phyloP scores from a whole-genome alignment of 768 basidiomycete species.

The Leccinum arenicola region DNA sequence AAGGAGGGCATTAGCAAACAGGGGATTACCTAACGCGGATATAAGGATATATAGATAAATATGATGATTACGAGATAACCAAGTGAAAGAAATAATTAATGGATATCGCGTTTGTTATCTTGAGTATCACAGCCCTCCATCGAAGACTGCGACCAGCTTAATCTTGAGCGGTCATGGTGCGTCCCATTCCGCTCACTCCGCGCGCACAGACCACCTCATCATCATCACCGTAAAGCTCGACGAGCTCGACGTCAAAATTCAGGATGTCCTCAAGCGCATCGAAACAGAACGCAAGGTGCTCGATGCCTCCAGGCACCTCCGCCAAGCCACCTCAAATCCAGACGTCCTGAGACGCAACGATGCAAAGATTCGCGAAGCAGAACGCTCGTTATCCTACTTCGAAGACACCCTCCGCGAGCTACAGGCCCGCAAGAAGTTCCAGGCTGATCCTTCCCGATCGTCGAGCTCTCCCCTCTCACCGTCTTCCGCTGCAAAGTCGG shows the following conservation, averaged over 20 bases:
- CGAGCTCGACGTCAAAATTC: constrained; percentile 91
- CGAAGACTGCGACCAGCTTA: constrained; percentile 19
- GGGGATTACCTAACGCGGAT: not conserved
- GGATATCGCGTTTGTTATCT: constrained; percentile 21
- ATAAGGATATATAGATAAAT: constrained; percentile 14
- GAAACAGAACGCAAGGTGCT: constrained; percentile 91
- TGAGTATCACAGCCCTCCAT: constrained; percentile 23
- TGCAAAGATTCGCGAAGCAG: constrained; percentile 82
- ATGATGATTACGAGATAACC: constrained; percentile 25
- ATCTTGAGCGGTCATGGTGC: constrained; percentile 31
- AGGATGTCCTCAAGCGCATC: constrained; percentile 86
- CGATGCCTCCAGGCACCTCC: constrained; percentile 75
- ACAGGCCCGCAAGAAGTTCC: constrained; percentile 69
- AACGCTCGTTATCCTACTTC: constrained; percentile 82
- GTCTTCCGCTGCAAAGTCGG: constrained; percentile 15
- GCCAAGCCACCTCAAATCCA: constrained; percentile 80
- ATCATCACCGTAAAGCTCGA: constrained; percentile 23
- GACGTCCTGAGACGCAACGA: constrained; percentile 83
- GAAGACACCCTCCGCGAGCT: constrained; percentile 82
- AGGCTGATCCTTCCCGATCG: constrained; percentile 56
- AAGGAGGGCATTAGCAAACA: constrained; percentile 31
- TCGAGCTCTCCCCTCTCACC: constrained; percentile 37
- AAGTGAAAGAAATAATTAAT: constrained; percentile 16
- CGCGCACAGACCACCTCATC: constrained; percentile 5
- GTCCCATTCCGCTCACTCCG: constrained; percentile 13